Evolutionary conservation across 495 filamentous ascomycete species (phyloP), one percentile per base, ranked within the genome.

Genomic region (Penicillium ucsense): DNA sequence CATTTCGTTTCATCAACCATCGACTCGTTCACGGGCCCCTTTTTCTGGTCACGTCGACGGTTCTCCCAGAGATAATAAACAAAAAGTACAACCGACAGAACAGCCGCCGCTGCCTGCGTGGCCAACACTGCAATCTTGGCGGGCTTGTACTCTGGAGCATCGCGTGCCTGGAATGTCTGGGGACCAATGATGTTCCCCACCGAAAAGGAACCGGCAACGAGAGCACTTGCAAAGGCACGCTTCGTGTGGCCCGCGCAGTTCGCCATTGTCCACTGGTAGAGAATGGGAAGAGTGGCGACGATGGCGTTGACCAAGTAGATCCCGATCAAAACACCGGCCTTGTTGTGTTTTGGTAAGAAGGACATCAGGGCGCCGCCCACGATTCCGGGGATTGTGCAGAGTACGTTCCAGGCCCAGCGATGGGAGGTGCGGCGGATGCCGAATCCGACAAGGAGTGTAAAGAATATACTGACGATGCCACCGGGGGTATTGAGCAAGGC

Each of bases 101-200:
- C 35, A 3, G 66, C 70, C 4, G 61, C 72, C 0, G 60, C 64
- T 30, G 67, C 64, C 42, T 76, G 71, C 0, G 70, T 75, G 0
- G 67, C 74, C 34, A 80, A 53, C 6, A 84, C 72, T 0, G 77
- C 65, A 38, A 84, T 74, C 62, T 84, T 85, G 4, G 82, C 82
- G 1, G 80, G 80, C 7, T 59, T 72, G 53, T 79, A 84, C 4
- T 75, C 65, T 0, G 82, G 82, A 6, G 75, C 77, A 54, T 84
- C 79, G 7, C 54, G 62, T 0, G 67, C 64, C 39, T 74, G 74
- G 54, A 85, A 85, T 3, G 84, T 77, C 59, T 85, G 81, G 4
- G 81, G 80, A 0, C 82, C 79, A 55, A 85, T 82, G 51, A 84
- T 82, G 52, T 79, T 84, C 8, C 79, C 81, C 4, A 83, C 59